Base-by-base conservation (phyloP, 148 eudicot genomes). In the Salicornia ramosissima region DNA sequence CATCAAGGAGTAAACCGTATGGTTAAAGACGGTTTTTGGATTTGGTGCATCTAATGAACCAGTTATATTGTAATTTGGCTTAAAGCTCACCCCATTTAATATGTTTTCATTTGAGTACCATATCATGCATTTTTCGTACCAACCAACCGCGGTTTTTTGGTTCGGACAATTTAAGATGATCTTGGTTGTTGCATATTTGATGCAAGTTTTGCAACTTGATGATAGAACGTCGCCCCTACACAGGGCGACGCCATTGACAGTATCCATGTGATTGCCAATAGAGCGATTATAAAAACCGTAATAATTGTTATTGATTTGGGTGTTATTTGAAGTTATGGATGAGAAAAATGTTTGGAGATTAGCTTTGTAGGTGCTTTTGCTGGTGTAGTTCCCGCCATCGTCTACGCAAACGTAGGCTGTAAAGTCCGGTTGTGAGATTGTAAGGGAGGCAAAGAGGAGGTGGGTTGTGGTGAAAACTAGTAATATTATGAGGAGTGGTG, bases 161-260 rank as follows among this genome's bases (percentile, higher is more conserved):
- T 22, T 67, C 0, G 71, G 77, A 47, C 77, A 74, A 0, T 54
- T n/a, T 16, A 49, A 26, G 6, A 60, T 61, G 36, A 79, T 33
- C 18, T 29, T 40, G 5, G 43, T 43, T 1, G 76, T 60, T 1
- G 81, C 65, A 28, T 49, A 14, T 26, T 40, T 36, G 22, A 82
- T 55, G 62, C 86, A 85, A 0, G 61, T 43, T 10, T 70, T 79
- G 73, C 88, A 85, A 36, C 21, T 63, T 0, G 79, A 26, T 3
- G 56, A 64, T 47, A 74, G 30, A 14, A 77, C 19, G 56, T 88
- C 93, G 15, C 78, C 90, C 56, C 88, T 68, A 68, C 90, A 88
- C 24, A 88, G 65, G 7, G 74, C 86, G 31, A 82, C 33, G 2
- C 75, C 83, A 40, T 86, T 10, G 51, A 64, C 88, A 19, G 29